These are phyloP conservation scores for Serendipita sp. DNA, from an alignment of 768 basidiomycete genomes.

Conservation along the genomic window DNA sequence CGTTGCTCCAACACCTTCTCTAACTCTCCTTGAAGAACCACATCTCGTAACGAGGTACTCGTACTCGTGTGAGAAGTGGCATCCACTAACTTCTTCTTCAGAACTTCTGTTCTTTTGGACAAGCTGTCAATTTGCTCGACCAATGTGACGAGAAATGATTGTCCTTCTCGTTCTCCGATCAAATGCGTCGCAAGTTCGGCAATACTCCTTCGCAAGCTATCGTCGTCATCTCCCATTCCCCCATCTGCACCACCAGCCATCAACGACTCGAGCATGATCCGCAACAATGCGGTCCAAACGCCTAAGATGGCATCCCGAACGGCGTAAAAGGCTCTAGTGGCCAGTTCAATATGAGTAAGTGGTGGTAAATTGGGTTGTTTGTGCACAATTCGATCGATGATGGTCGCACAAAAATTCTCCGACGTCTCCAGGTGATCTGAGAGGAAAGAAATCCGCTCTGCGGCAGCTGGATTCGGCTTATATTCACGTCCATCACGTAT, in stretches of 20 bases:
- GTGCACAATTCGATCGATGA: constrained; percentile 47
- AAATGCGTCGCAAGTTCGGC: constrained; percentile 2
- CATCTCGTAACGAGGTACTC: constrained; percentile 37
- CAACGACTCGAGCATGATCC: constrained; percentile 35
- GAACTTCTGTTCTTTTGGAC: constrained; percentile 34
- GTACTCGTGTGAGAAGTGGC: constrained; percentile 44
- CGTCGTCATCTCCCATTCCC: constrained; percentile 8
- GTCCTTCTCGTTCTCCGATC: constrained; percentile 13
- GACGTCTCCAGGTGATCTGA: constrained; percentile 69
- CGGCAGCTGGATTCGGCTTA: constrained; percentile 36
- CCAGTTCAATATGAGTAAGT: constrained; percentile 42
- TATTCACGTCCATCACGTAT: background rate
- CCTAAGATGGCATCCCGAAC: constrained; percentile 43
- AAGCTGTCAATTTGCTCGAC: constrained; percentile 49
- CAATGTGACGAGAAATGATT: constrained; percentile 34
- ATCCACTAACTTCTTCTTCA: constrained; percentile 41
- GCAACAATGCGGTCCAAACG: constrained; percentile 38
- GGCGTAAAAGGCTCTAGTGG: constrained; percentile 51
- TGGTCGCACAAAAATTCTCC: constrained; percentile 58
- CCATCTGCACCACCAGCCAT: constrained; percentile 38
- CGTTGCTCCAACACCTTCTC: constrained; percentile 64
- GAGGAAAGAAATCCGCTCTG: constrained; percentile 55
- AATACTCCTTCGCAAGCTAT: constrained; percentile 2
- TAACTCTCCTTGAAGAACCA: constrained; percentile 49
- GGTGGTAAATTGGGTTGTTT: constrained; percentile 47